Evolutionary conservation across 306 rosid species (phyloP), one percentile per base, ranked within the genome.

Genomic region (Morella rubra): DNA sequence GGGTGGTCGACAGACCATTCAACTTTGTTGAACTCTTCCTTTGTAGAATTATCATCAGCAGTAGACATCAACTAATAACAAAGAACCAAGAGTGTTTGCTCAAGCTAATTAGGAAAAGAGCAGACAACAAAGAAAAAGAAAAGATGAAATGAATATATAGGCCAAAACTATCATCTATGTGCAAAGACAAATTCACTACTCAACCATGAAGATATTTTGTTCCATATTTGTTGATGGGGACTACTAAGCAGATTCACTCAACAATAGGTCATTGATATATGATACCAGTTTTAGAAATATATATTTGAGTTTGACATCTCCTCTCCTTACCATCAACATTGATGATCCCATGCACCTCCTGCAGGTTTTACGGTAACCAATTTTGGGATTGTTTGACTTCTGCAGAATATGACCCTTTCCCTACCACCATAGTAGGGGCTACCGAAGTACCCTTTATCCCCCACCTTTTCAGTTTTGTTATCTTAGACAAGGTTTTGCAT

Each of bases 21-120:
- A 81, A 88, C 89, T 77, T 84, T 78, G 83, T 95, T 95, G 83
- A 92, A 92, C 85, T 95, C 98, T 85, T 86, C 88, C 90, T 82
- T 89, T 64, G 85, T 73, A 72, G 83, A 82, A 76, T 72, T 73
- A 59, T 83, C 83, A 56, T 79, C 84, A 44, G 83, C 80, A 47
- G 77, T 68, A 73, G 75, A 81, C 77, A 89, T 75, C 83, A 92
- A 77, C 97, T 90, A 80, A 85, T 46, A 77, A 62, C 69, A 84
- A 78, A 71, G 16, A 72, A 75, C 52, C 44, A 84, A 79, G 71
- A 52, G 79, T 14, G 67, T 68, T 51, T 71, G 73, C 71, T n/a
- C 50, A 44, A 74, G 74, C 71, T 40, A 8, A 75, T 73, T 76
- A 80, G 80, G 50, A 12, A 80, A 56, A 77, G 19, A 66, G 32